Evolutionary conservation across 306 rosid genomes (phyloP).

Genomic region (Vicia sativa): DNA sequence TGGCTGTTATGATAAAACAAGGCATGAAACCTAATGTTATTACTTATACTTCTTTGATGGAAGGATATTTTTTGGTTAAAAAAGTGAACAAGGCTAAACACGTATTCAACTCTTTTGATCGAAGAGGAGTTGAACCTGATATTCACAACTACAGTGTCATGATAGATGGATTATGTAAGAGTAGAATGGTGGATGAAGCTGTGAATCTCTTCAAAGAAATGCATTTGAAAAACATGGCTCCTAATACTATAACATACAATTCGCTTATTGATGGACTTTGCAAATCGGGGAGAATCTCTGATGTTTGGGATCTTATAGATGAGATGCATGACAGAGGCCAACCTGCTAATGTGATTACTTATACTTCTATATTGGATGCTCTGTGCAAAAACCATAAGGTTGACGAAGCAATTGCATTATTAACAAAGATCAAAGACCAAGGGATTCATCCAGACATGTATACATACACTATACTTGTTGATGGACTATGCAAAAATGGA

Average conservation of each 20-base stretch:
- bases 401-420: neutral
- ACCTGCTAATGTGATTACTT: neutral
- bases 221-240: neutral
- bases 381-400: neutral
- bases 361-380: neutral
- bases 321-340: neutral
- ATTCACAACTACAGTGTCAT: neutral
- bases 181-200: conserved; percentile 31
- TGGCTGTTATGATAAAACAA: conserved; percentile 20
- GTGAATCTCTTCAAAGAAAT: conserved; percentile 28
- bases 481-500: neutral
- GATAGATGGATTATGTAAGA: conserved; percentile 17
- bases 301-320: neutral
- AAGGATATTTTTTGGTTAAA: conserved; percentile 34
- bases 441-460: neutral
- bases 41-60: conserved; percentile 3
- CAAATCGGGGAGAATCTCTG: neutral
- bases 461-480: neutral
- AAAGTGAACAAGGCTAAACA: conserved; percentile 19
- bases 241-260: neutral
- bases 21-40: neutral
- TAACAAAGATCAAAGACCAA: neutral
- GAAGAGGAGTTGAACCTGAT: neutral
- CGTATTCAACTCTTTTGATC: neutral
- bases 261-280: conserved; percentile 27